phyloP scores from a whole-genome alignment of 345 rosid species.

The Camelina hispida region DNA sequence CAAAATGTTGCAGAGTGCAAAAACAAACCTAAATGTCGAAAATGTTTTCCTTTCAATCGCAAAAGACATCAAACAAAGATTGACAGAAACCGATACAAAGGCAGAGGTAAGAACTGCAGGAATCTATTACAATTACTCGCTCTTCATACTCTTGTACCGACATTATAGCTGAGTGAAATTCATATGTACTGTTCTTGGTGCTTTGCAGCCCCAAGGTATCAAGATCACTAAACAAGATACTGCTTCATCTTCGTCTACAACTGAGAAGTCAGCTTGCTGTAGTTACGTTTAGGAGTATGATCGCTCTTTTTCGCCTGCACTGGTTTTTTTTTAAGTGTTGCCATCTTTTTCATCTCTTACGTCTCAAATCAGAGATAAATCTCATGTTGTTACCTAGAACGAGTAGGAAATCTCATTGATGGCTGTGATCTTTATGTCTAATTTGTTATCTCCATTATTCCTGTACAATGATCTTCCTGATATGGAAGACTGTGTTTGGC shows the following conservation, averaged over 20 bases:
- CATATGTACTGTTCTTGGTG: background rate
- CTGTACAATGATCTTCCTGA: slow-evolving; percentile 38
- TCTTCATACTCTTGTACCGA: background rate
- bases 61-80: slow-evolving; percentile 63
- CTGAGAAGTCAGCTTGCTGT: slow-evolving; percentile 70
- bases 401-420: slow-evolving; percentile 45
- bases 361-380: slow-evolving; percentile 43
- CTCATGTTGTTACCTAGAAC: slow-evolving; percentile 40
- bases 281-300: slow-evolving; percentile 50
- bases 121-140: background rate
- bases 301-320: slow-evolving; percentile 37
- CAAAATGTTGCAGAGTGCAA: slow-evolving; percentile 55
- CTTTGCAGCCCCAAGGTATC: slow-evolving; percentile 63
- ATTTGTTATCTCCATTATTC: slow-evolving; percentile 30
- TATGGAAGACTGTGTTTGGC: slow-evolving; percentile 34
- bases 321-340: slow-evolving; percentile 5
- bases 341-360: slow-evolving; percentile 42
- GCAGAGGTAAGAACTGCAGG: slow-evolving; percentile 34
- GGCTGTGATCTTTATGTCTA: slow-evolving; percentile 46
- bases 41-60: slow-evolving; percentile 64
- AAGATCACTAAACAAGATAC: slow-evolving; percentile 67
- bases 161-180: background rate
- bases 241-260: slow-evolving; percentile 50
- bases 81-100: slow-evolving; percentile 51
- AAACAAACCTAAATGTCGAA: slow-evolving; percentile 64